These are phyloP conservation scores for Cercis canadensis DNA, from an alignment of 306 rosid species.

Conservation along the genomic window DNA sequence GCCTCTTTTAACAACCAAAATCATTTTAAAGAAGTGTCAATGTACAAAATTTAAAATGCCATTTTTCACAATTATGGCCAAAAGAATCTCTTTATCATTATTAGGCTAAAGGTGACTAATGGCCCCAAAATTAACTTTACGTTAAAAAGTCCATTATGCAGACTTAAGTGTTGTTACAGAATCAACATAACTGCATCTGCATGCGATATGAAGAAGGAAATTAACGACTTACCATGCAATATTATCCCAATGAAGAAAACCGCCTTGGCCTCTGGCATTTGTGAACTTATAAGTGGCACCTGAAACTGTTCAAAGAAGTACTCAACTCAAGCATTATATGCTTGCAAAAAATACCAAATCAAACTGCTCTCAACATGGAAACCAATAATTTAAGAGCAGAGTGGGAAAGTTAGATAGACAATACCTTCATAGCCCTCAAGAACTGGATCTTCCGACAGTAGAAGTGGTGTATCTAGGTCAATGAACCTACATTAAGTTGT, in stretches of 20 bases:
- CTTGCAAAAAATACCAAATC: slow-evolving; percentile 13
- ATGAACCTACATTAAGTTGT: slow-evolving; percentile 58
- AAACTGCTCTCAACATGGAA: too few species aligned
- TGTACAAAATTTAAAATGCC: slow-evolving; percentile 4
- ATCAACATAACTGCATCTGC: too few species aligned
- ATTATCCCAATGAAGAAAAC: slow-evolving; percentile 88
- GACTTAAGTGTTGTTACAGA: too few species aligned
- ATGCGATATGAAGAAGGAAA: too few species aligned
- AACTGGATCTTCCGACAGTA: slow-evolving; percentile 83
- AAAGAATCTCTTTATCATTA: background rate
- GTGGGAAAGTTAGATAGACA: slow-evolving; percentile 11
- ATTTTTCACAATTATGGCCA: slow-evolving; percentile 5
- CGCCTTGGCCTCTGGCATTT: slow-evolving; percentile 89
- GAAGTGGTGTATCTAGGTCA: slow-evolving; percentile 83
- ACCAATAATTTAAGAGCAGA: slow-evolving; percentile 1
- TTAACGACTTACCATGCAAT: slow-evolving; percentile 58
- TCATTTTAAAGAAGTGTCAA: too few species aligned
- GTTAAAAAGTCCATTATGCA: too few species aligned
- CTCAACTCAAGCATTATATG: background rate
- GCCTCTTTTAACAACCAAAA: background rate
- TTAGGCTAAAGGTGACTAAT: slow-evolving; percentile 1
- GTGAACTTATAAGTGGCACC: slow-evolving; percentile 77
- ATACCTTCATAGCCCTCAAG: slow-evolving; percentile 87
- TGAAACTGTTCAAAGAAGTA: slow-evolving; percentile 53
- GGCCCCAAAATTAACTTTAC: background rate